Conservation (phyloP, 768 basidiomycete genomes). For the Hygrophoropsis aurantiaca region DNA sequence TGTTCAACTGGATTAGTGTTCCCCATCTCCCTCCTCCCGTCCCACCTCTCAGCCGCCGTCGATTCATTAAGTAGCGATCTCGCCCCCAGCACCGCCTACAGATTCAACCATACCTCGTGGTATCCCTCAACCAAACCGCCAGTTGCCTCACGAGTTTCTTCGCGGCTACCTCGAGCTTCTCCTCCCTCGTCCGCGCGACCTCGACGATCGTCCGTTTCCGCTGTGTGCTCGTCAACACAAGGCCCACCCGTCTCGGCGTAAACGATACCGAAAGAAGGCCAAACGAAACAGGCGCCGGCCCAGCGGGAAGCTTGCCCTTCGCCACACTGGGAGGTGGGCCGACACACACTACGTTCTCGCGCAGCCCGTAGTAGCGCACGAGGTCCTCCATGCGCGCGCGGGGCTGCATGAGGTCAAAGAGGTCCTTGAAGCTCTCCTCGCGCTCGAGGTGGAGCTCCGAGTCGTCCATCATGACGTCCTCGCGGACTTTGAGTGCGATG, state of each 20-base stretch:
- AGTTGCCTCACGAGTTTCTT: constrained; percentile 51
- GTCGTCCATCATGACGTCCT: constrained; percentile 78
- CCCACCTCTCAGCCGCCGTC: no score
- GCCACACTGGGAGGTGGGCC: constrained; percentile 1
- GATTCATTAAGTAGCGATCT: no score
- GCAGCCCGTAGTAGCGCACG: constrained; percentile 43
- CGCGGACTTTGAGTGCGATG: constrained; percentile 75
- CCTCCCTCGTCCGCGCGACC: constrained; percentile 47
- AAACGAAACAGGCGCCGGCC: constrained; percentile 30
- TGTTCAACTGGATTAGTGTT: no score
- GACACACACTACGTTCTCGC: constrained; percentile 33
- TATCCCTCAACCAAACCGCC: constrained; percentile 39
- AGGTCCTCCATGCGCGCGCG: constrained; percentile 77
- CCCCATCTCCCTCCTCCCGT: no score
- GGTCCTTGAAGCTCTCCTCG: constrained; percentile 74
- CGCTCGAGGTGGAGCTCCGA: constrained; percentile 72
- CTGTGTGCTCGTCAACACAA: constrained; percentile 30
- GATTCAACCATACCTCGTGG: no score
- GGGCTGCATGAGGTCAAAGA: constrained; percentile 78
- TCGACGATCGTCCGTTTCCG: constrained; percentile 57
- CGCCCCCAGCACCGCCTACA: no score
- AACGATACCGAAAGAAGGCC: constrained; percentile 38
- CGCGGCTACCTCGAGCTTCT: constrained; percentile 57
- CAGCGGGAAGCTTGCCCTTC: not conserved
- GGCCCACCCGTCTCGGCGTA: constrained; percentile 38